Percentiles rank a stretch among this genome's conserved stretches.
Conservation (phyloP, 805 yeast genomes). For the Starmerella vitae region DNA sequence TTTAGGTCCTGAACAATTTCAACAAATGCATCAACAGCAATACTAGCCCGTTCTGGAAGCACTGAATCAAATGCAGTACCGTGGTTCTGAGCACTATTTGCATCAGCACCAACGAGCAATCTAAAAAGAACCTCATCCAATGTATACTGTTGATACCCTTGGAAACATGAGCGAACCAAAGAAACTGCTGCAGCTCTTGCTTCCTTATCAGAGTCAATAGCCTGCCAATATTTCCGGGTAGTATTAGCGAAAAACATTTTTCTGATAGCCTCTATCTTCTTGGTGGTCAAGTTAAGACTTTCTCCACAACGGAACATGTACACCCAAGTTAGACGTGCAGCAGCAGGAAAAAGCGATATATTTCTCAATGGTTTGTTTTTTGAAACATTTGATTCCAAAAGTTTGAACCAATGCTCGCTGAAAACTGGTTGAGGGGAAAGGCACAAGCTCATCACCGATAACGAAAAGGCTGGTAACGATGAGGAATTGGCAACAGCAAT, state of each 20-base stretch:
- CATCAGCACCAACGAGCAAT: conserved; percentile 32
- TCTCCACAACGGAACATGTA: conserved; percentile 77
- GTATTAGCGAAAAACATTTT: conserved; percentile 37
- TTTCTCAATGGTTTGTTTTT: conserved; percentile 39
- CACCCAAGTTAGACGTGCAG: conserved; percentile 77
- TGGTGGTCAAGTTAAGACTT: conserved; percentile 73
- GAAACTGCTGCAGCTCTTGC: conserved; percentile 54
- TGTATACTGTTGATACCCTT: conserved; percentile 61
- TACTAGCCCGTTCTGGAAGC: conserved; percentile 53
- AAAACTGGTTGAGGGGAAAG: conserved; percentile 73
- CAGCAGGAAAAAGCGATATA: conserved; percentile 45
- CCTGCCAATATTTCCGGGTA: conserved; percentile 57
- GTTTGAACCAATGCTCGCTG: conserved; percentile 51
- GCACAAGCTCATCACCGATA: conserved; percentile 60
- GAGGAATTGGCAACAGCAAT: neutral
- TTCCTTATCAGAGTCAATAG: conserved; percentile 20
- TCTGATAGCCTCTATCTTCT: conserved; percentile 56
- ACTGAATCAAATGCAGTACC: conserved; percentile 41
- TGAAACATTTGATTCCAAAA: conserved; percentile 49
- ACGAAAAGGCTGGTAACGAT: conserved; percentile 34
- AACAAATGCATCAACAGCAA: conserved; percentile 59
- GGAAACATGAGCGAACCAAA: conserved; percentile 64
- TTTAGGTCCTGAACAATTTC: conserved; percentile 54
- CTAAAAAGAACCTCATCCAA: conserved; percentile 68
- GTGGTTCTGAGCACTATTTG: conserved; percentile 19